Evolutionary conservation across 805 yeast species (phyloP), one percentile per base, ranked within the genome.

Genomic region (Candida chilensis): DNA sequence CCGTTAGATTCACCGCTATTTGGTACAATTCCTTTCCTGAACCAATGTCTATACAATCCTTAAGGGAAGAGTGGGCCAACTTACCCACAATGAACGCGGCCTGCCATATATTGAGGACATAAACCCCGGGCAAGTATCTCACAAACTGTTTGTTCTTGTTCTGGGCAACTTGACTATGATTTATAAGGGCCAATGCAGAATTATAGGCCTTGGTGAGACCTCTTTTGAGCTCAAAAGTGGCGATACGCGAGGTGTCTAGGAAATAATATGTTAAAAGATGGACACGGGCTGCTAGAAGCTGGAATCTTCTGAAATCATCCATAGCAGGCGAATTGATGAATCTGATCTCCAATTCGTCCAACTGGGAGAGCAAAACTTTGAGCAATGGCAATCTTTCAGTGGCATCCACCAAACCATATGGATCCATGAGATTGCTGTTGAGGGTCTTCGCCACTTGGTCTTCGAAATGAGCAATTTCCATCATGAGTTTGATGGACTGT

Each of bases 51-150:
- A 88, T 47, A 11, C 76, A 68, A 17, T 69, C 60, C 16, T 77
- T 67, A 44, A 85, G 59, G 2, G 85, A 71, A 1, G 96, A 85
- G 47, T 87, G 88, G 6, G 74, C 69, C 28, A 90, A 60, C 44
- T 84, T 78, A 31, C 82, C 83, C 19, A 92, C 74, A 22, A 90
- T 75, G 42, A 87, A 81, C 2, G 95, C 76, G 1, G 95, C 82
- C 53, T 92, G 97, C 95, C 97, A 87, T 17, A 88, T 71, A 28
- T 80, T 76, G 37, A 86, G 62, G 2, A 87, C 73, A 47, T 83
- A 79, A 2, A 84, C 86, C 30, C 82, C 82, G 0, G 98, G 97
- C 27, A 90, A 64, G 45, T 81, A 85, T 42, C 68, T 73, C 46
- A 88, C 71, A 44, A 85, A 80, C 20, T 61, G 63, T 27, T 70